phyloP scores from a whole-genome alignment of 305 asterid species.

The Coffea humblotiana region DNA sequence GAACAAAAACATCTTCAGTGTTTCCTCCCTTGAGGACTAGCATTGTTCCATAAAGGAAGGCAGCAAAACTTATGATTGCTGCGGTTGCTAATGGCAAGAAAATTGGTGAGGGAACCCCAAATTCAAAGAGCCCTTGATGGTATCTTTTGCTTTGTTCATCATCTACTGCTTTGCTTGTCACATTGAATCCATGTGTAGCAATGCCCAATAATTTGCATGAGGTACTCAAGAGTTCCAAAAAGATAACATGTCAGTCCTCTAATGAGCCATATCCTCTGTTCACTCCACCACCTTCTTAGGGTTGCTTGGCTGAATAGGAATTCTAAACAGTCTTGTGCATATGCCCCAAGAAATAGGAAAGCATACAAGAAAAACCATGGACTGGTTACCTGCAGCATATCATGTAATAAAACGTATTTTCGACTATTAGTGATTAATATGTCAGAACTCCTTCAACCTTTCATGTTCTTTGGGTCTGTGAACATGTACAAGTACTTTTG shows the following conservation, averaged over 20 bases:
- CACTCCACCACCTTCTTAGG: constrained; percentile 73
- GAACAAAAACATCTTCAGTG: constrained; percentile 28
- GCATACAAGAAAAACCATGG: constrained; percentile 40
- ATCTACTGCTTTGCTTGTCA: constrained; percentile 72
- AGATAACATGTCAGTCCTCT: constrained; percentile 39
- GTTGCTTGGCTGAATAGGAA: constrained; percentile 46
- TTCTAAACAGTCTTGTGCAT: constrained; percentile 59
- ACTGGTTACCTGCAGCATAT: constrained; percentile 37
- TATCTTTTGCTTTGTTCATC: constrained; percentile 59
- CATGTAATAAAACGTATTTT: background rate
- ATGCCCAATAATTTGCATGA: constrained; percentile 42
- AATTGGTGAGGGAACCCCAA: constrained; percentile 64
- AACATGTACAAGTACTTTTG: too few species aligned
- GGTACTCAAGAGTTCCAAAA: constrained; percentile 49
- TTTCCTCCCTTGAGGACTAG: constrained; percentile 12
- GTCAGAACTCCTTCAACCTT: too few species aligned
- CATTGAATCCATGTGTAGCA: constrained; percentile 54
- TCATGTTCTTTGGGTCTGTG: too few species aligned
- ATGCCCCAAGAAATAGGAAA: constrained; percentile 62
- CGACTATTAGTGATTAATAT: too few species aligned
- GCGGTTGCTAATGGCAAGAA: constrained; percentile 50
- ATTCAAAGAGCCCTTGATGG: constrained; percentile 57
- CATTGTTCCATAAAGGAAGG: constrained; percentile 30
- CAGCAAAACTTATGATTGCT: constrained; percentile 45
- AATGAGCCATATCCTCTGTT: constrained; percentile 73